Evolutionary conservation across 495 filamentous ascomycete species (phyloP), one percentile per base, ranked within the genome.

Genomic region (Talaromyces trachyspermus): DNA sequence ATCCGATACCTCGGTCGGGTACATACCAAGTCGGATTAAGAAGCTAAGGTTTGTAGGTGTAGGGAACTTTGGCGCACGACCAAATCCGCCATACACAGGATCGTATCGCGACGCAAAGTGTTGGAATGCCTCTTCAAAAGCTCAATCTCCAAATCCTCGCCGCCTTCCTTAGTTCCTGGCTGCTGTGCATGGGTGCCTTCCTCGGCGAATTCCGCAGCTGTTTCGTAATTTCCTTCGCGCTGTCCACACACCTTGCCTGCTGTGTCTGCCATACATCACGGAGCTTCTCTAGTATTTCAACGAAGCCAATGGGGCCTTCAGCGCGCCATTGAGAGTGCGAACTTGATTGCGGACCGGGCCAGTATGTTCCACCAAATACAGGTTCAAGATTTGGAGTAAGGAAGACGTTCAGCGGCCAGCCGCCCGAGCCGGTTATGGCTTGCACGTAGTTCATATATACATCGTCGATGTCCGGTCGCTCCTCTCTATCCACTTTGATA

Each of bases 391-490:
- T 81, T 0, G 94, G 94, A 0, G 94, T 97, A 20, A 97, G 73
- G 59, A 98, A 97, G 17, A 96, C 87, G 61, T 96, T 97, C 37
- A 98, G 72, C 9, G 92, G 92, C 94, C 94, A 98, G 20, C 92
- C 92, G 2, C 89, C 94, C 2, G 84, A 88, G 15, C 88, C 89
- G 27, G 84, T 95, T 12, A 91, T 90, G 4, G 90, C 91, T 69
- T 95, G 88, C 24, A 94, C 87, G 68, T 94, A 98, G 67, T 95
- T 95, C 86, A 96, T 95, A 61, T 97, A 98, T 48, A 97, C 89
- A 43, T 88, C 84, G 60, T 98, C 92, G 54, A 97, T 79, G 61
- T 97, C 90, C 2, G 94, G 92, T 26, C 91, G 84, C 62, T 96
- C 91, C 63, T 98, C 92, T 23, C 90, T 81, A 61, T 98, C 92